Evolutionary conservation across 1,284 basidiomycete genomes (phyloP), one percentile per base, ranked within the genome.

Genomic region (Microbotryum violaceum): DNA sequence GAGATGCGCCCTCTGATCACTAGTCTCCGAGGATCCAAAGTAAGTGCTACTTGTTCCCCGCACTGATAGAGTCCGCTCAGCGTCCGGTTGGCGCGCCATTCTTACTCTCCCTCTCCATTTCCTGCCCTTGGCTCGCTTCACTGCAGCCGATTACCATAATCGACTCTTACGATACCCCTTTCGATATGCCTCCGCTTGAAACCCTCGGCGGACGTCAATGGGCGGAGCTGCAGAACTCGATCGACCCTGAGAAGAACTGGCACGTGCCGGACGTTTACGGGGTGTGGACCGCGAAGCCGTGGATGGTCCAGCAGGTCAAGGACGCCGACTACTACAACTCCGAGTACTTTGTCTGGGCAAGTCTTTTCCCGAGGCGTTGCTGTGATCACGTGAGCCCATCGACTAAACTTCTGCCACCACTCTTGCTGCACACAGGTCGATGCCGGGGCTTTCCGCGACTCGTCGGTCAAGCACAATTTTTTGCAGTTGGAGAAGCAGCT

Each of bases 261-360:
- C 70, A 71, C 53, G 68, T 70, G n/a, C 62, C 66, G 10, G 68
- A 67, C 31, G 64, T 71, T 14, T 71, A 71, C 48, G 66, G 64
- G 8, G 59, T 67, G 4, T 71, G 70, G 70, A 71, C 68, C 1
- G 68, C 70, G 3, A 71, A 71, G 54, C 68, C 70, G 18, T 71
- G 70, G 70, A 68, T 71, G 25, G 64, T 70, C 4, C 44, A 63
- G 42, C 48, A 71, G 25, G 66, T 61, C 18, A 61, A 61, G 29
- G 53, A 65, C 14, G 37, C 49, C 3, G 57, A 71, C 47, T 61
- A 63, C 4, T 71, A 70, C 58, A 51, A 57, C 25, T 64, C 63
- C 42, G 64, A 67, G n/a, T 68, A 66, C 54, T 71, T 70, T 49
- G 66, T 71, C 60, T 71, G 70, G 70, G 65, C 57, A 50, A 27